Evolutionary conservation across 176 grass and related monocot genomes (phyloP).

Genomic region (bread wheat (Triticum aestivum)): DNA sequence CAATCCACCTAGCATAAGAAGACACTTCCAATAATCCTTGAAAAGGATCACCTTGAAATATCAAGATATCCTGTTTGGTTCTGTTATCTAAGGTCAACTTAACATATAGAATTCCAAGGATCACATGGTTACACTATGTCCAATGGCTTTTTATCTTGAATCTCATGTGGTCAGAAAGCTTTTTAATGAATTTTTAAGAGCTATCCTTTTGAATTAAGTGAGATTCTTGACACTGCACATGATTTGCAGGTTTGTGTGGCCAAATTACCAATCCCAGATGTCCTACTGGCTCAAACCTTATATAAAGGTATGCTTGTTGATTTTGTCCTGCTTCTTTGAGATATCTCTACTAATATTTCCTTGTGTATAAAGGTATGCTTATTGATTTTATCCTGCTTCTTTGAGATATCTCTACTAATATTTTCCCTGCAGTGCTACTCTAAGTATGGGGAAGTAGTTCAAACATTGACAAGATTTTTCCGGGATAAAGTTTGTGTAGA

Average conservation of each 20-base stretch:
- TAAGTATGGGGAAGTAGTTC: constrained; percentile 88
- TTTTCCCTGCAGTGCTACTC: constrained; percentile 67
- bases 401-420: constrained; percentile 22
- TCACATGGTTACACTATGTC: constrained; percentile 2
- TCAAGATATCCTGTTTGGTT: constrained; percentile 7
- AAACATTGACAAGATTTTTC: constrained; percentile 85
- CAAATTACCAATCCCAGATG: constrained; percentile 82
- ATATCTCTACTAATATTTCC: constrained; percentile 26
- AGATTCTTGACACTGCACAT: constrained; percentile 36
- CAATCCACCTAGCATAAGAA: neutral
- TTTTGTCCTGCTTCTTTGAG: constrained; percentile 23
- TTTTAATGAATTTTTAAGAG: constrained; percentile 6
- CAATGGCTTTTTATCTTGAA: neutral
- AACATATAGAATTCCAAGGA: constrained; percentile 7
- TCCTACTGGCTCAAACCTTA: constrained; percentile 86
- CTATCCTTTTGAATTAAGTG: neutral
- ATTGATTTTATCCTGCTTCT: constrained; percentile 24
- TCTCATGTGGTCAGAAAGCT: neutral
- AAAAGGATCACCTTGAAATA: constrained; percentile 22
- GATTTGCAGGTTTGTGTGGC: constrained; percentile 71
- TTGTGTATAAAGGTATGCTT: neutral
- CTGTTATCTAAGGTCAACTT: constrained; percentile 5
- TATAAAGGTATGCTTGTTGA: constrained; percentile 67
- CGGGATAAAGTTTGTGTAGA: constrained; percentile 61
- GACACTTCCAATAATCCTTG: neutral